These are phyloP conservation scores for Capsella rubella DNA, from an alignment of 441 rosid species.

Conservation along the genomic window DNA sequence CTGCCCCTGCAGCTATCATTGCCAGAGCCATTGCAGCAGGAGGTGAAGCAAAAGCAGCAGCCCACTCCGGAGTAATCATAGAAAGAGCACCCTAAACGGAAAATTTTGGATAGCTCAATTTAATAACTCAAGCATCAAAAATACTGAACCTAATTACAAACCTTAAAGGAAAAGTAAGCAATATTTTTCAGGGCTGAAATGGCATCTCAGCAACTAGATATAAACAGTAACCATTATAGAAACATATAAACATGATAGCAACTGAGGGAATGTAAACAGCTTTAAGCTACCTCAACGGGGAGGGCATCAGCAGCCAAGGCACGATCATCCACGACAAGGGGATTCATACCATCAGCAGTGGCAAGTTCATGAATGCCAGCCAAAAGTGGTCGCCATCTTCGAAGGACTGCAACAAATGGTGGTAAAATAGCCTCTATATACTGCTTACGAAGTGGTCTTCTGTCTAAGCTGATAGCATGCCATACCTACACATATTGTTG, in stretches of 20 bases:
- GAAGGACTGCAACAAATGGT: constrained; percentile 94
- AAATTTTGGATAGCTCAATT: constrained; percentile 23
- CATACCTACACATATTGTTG: constrained; percentile 69
- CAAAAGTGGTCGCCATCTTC: constrained; percentile 99
- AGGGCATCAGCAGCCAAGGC: constrained; percentile 97
- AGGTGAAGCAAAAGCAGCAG: constrained; percentile 99
- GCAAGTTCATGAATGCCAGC: constrained; percentile 99
- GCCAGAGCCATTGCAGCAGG: constrained; percentile 99
- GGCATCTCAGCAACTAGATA: constrained; percentile 36
- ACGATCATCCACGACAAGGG: constrained; percentile 93
- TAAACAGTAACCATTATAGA: constrained; percentile 32
- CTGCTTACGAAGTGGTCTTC: constrained; percentile 87
- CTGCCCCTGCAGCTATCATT: constrained; percentile 99
- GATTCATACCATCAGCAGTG: constrained; percentile 97
- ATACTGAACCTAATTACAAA: constrained; percentile 24
- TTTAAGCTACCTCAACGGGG: constrained; percentile 79
- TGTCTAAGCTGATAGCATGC: constrained; percentile 95
- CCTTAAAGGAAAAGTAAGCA: background rate
- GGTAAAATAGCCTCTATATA: constrained; percentile 96
- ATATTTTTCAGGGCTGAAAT: constrained; percentile 17
- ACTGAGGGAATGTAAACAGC: constrained; percentile 36
- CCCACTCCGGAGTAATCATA: constrained; percentile 98
- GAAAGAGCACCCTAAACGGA: constrained; percentile 86
- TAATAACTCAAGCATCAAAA: constrained; percentile 18
- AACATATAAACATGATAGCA: constrained; percentile 18